phyloP scores from a whole-genome alignment of 1,284 basidiomycete genomes.

The Ustilago vetiveriae region DNA sequence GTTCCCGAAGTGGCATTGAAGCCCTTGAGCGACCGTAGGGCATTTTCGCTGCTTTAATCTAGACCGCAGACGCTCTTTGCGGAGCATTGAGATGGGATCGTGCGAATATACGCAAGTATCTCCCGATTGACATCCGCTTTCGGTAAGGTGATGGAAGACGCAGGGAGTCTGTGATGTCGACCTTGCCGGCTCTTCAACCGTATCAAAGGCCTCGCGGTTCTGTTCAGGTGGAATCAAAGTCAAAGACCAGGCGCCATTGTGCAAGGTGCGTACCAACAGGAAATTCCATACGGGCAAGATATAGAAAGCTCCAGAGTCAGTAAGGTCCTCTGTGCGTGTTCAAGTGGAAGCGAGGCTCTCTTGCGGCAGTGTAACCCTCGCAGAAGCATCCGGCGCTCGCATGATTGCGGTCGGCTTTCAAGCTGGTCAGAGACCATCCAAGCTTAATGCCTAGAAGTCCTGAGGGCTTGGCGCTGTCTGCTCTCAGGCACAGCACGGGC shows the following conservation, averaged over 20 bases:
- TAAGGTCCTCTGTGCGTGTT: too few species aligned
- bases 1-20: slow-evolving; percentile 28
- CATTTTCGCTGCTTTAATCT: slow-evolving; percentile 23
- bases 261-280: too few species aligned
- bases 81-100: slow-evolving; percentile 7
- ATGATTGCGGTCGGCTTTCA: too few species aligned
- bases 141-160: slow-evolving; percentile 27
- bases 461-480: too few species aligned
- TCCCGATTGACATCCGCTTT: background rate
- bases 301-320: too few species aligned
- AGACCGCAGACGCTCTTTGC: slow-evolving; percentile 9
- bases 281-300: too few species aligned
- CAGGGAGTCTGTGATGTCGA: slow-evolving; percentile 5
- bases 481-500: too few species aligned
- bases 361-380: too few species aligned
- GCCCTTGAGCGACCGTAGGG: slow-evolving; percentile 9
- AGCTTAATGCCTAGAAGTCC: too few species aligned
- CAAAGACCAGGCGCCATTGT: background rate
- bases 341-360: too few species aligned
- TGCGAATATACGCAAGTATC: slow-evolving; percentile 28
- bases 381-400: too few species aligned
- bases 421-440: too few species aligned
- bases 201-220: slow-evolving; percentile 5
- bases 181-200: background rate
- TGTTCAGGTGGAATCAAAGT: background rate